These are phyloP conservation scores for Mycena galericulata DNA, from an alignment of 768 basidiomycete species.

Conservation along the genomic window DNA sequence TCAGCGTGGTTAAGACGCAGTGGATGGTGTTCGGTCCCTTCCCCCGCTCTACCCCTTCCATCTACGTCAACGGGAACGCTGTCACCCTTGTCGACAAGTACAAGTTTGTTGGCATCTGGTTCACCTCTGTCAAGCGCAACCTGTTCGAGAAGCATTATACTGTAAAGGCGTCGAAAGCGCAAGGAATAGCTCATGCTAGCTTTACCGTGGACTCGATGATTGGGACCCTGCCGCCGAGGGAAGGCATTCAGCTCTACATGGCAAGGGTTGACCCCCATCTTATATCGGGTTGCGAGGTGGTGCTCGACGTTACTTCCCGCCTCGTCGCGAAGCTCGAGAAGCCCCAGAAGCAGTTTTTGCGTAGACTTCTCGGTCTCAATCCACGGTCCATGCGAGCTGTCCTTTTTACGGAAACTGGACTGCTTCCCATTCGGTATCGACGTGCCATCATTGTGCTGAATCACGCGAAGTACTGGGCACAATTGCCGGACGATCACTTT, in stretches of 20 bases:
- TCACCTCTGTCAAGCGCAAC: slow-evolving; percentile 22
- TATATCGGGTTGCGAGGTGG: slow-evolving; percentile 37
- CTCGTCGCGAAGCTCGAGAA: slow-evolving; percentile 25
- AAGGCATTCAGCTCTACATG: slow-evolving; percentile 36
- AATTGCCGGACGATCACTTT: background rate
- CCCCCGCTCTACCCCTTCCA: slow-evolving; percentile 34
- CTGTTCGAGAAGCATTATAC: slow-evolving; percentile 34
- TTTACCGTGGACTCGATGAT: slow-evolving; percentile 31
- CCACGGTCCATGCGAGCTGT: slow-evolving; percentile 27
- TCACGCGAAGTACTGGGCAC: slow-evolving; percentile 31
- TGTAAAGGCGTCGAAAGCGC: slow-evolving; percentile 34
- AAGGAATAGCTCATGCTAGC: slow-evolving; percentile 28
- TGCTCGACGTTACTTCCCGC: slow-evolving; percentile 23
- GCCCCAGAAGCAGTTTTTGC: too few relatives aligned
- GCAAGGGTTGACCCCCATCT: slow-evolving; percentile 41
- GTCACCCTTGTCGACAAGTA: slow-evolving; percentile 17
- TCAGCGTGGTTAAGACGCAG: slow-evolving; percentile 40
- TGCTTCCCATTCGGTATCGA: slow-evolving; percentile 38
- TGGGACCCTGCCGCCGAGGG: slow-evolving; percentile 34
- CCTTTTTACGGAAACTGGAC: slow-evolving; percentile 42
- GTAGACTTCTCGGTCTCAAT: too few relatives aligned
- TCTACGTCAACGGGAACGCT: slow-evolving; percentile 7
- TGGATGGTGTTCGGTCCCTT: too few relatives aligned
- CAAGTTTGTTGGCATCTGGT: slow-evolving; percentile 36
- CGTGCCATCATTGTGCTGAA: slow-evolving; percentile 34